Evolutionary conservation across 129 eudicot species (phyloP), one percentile per base, ranked within the genome.

Genomic region (Calendula officinalis): DNA sequence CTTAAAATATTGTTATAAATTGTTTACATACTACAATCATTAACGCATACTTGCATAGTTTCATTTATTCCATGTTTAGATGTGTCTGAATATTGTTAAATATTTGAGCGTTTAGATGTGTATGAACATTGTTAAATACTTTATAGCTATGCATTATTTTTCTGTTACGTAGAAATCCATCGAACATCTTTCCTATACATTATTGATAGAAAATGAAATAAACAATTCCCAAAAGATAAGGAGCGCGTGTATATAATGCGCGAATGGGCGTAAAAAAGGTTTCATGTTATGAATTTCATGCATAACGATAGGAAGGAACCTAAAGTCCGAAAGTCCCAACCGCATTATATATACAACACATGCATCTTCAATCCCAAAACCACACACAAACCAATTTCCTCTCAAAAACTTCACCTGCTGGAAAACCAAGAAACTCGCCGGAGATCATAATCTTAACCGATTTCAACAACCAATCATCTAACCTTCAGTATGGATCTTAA

Each of bases 401-500:
- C 44, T 41, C 48, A 22, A 27, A 38, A 38, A 59, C 14, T 4
- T 44, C 33, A 33, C 4, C 32, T 8, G 10, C 66, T 66, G 42
- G 44, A 64, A 55, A 42, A 43, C 12, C 60, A 55, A 37, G 46
- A 73, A 46, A 5, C 35, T 17, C 17, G 77, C 77, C 64, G 62
- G 48, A 43, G 47, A 72, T 43, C 47, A 67, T 53, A 44, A 5
- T 1, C 27, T 32, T 48, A 3, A 13, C 10, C 12, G 3, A 38
- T 43, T 60, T 54, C 50, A 35, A 64, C 16, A 33, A 57, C 3
- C 66, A 45, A 32, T 27, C 32, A 0, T 59, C 71, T 34, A 34
- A 27, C 10, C 16, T 13, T 44, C 42, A 56, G 5, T 3, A 67
- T 71, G 62, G 84, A 75, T 75, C 82, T 84, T 11, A 81, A 80